Base-by-base conservation (phyloP, 352 stramenopile species). In the Bremia lactucae region DNA sequence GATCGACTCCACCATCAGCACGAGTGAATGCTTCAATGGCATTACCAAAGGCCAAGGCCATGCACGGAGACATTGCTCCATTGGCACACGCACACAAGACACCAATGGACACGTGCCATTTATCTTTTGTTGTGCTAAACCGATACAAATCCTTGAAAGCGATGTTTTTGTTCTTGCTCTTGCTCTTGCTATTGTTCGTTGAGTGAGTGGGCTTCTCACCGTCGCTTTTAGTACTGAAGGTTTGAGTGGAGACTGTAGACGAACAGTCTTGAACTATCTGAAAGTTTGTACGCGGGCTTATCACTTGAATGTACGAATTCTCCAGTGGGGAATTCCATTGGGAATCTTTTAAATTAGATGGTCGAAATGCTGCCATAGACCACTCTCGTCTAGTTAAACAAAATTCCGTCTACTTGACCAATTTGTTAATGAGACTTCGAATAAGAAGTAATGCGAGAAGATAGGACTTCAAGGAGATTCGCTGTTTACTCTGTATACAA, bases 1-100 rank as follows among this genome's bases (percentile, higher is more conserved):
- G 22, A 38, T 72, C 49, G 26, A 62, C 35, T 28, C 55, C 51
- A 28, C 43, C 55, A 14, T 53, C 50, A 4, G 40, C 34, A n/a
- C 42, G 44, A 15, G 40, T 37, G 16, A 74, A 74, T 14, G 36
- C 46, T 11, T 43, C 49, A 43, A 78, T 64, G 6, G 61, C 56
- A 2, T 71, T 35, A 16, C 63, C 66, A 42, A 77, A 73, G 4
- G 74, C 28, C 18, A 46, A 20, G 11, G 40, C 40, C 11, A 46
- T 46, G 13, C 40, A 46, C 6, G 40, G 40, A 33, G 38, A 46
- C 0, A 44, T 10, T 65, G 46, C 31, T 42, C 63, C 66, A 68
- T 73, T 42, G 39, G 65, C 19, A 24, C 15, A 23, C 3, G 37
- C 37, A 21, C 34, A 24, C 6, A 44, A 31, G 19, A 42, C 20